Evolutionary conservation across 2,329 filamentous ascomycete species (phyloP).

Genomic region (Colletotrichum eleusines): DNA sequence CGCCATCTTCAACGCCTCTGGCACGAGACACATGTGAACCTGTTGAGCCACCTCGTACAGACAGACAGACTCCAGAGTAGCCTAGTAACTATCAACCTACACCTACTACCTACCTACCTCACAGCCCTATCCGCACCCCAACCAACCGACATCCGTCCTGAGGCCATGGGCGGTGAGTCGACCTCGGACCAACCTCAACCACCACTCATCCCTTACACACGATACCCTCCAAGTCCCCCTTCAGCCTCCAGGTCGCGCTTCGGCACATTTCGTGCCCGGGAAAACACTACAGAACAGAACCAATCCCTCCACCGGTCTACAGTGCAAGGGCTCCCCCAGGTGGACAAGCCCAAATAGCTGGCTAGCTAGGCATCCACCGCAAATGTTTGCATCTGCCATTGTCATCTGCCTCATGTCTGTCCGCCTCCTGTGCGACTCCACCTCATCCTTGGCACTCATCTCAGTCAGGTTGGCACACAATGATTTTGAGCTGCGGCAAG

Average conservation of each 20-base stretch:
- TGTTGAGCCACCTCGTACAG: conserved; percentile 30
- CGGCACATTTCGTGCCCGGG: too few relatives aligned
- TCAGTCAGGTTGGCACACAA: not conserved
- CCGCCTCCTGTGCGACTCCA: too few relatives aligned
- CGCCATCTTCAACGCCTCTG: conserved; percentile 18
- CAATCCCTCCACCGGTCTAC: too few relatives aligned
- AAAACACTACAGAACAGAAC: too few relatives aligned
- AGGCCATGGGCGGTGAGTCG: too few relatives aligned
- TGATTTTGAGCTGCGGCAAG: not conserved
- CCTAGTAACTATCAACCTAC: too few relatives aligned
- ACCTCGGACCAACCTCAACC: conserved; percentile 19
- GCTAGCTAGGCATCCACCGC: too few relatives aligned
- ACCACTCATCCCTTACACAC: conserved; percentile 8
- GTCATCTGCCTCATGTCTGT: too few relatives aligned
- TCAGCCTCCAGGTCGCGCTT: not conserved
- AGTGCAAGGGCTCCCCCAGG: too few relatives aligned
- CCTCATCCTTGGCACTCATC: not conserved
- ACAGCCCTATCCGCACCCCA: conserved; percentile 34
- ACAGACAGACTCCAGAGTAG: too few relatives aligned
- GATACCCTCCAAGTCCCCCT: not conserved
- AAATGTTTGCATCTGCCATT: too few relatives aligned
- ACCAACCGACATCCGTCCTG: conserved; percentile 31
- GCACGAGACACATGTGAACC: conserved; percentile 17
- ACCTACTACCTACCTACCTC: not conserved
- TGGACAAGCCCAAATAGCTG: too few relatives aligned